Evolutionary conservation across 495 filamentous ascomycete species (phyloP).

Genomic region (Penicillium angulare): DNA sequence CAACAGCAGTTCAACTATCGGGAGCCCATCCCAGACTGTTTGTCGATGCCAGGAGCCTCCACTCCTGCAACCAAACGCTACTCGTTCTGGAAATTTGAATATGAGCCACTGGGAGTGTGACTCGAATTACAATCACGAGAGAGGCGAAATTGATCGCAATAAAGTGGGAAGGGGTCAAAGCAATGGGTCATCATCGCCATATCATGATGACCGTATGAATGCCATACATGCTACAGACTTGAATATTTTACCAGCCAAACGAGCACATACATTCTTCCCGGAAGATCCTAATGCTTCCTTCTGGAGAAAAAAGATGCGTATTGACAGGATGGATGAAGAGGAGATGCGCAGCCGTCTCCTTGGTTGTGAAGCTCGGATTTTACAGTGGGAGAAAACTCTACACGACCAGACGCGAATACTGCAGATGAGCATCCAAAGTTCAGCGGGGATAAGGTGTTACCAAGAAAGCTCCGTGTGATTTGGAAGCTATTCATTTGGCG

Average conservation of each 20-base stretch:
- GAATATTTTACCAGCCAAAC: not conserved
- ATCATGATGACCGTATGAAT: too few relatives aligned
- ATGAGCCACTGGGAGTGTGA: not conserved
- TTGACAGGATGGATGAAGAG: slow-evolving; percentile 21
- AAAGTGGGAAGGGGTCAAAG: not conserved
- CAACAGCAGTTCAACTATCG: not conserved
- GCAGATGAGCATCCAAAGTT: slow-evolving; percentile 23
- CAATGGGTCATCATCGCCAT: not conserved
- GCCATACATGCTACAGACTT: too few relatives aligned
- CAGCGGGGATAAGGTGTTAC: not conserved
- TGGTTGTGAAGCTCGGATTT: slow-evolving; percentile 29
- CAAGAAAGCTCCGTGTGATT: not conserved
- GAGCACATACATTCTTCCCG: not conserved
- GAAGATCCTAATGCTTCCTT: slow-evolving; percentile 4
- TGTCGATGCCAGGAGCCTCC: not conserved
- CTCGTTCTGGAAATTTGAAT: not conserved
- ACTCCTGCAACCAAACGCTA: not conserved
- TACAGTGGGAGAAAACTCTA: slow-evolving; percentile 23
- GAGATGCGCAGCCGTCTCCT: slow-evolving; percentile 32
- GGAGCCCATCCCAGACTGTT: not conserved
- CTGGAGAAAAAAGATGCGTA: slow-evolving; percentile 14
- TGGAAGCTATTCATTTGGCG: too few relatives aligned
- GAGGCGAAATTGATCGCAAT: not conserved
- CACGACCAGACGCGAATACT: slow-evolving; percentile 20
- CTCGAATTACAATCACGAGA: slow-evolving; percentile 5